Base-by-base conservation (phyloP, 352 stramenopile species). In the Pythium rishiriense region DNA sequence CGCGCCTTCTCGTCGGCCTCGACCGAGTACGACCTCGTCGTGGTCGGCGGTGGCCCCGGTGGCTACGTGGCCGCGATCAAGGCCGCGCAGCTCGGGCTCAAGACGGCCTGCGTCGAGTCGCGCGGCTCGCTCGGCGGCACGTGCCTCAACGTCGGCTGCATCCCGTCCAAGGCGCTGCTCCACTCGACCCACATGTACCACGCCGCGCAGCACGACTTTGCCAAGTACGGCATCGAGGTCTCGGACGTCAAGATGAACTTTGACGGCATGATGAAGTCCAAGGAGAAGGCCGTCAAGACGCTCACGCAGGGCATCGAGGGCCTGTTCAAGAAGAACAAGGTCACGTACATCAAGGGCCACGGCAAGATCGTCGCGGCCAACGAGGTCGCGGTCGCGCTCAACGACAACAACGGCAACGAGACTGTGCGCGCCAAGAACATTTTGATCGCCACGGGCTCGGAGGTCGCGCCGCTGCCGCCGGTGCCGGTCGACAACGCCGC, bases 51-150 rank as follows among this genome's bases (percentile, higher is more conserved):
- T 53, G 98, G 98, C 46, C 97, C 97, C 10, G 98, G 98, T 47
- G 98, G 98, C 64, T 99, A 99, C 81, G 97, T 99, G 35, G 96
- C 96, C 43, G 97, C 98, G 57, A 99, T 99, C 78, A 99, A 99
- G 75, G 97, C 96, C 15, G 91, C 91, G 24, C 97, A 99, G 79
- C 74, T 99, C 14, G 98, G 98, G 11, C 77, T 99, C 21, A 99
- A 99, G 76, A 99, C 97, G 10, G 97, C 97, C 6, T 99, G 97
- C 68, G 81, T 99, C 8, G 98, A 99, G 85, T 98, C 95, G 59
- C 91, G 97, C 45, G 97, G 97, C 29, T 75, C 83, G 65, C 80
- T 99, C 39, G 97, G 97, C 52, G 97, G 95, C 62, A 99, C 98
- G 24, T 99, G 97, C 83, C 86, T 99, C 31, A 99, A 99, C 75